phyloP scores from a whole-genome alignment of 148 eudicot genomes.

The Euryodendron excelsum region DNA sequence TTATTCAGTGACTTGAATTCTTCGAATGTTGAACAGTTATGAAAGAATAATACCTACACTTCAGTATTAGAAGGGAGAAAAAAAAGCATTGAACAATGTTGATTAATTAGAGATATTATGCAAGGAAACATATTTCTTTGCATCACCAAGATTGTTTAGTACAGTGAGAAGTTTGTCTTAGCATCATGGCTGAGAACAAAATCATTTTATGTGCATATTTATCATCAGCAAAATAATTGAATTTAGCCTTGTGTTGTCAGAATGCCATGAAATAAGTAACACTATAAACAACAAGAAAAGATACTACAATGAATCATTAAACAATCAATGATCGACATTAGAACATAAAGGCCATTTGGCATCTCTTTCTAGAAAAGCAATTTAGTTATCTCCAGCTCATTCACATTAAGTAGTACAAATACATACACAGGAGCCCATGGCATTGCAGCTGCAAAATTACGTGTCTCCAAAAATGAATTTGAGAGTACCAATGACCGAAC shows the following conservation, averaged over 20 bases:
- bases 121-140: neutral
- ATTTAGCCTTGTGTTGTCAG: neutral
- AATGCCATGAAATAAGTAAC: neutral
- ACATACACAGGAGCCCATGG: conserved; percentile 99
- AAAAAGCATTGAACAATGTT: neutral
- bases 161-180: neutral
- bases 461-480: conserved; percentile 90
- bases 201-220: neutral
- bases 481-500: conserved; percentile 89
- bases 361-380: conserved; percentile 4
- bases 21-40: neutral
- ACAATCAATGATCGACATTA: neutral
- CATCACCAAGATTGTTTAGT: neutral
- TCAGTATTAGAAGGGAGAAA: no score
- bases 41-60: neutral
- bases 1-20: neutral
- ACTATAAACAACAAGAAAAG: neutral
- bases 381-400: neutral
- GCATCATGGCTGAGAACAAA: neutral
- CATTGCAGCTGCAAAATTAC: conserved; percentile 72
- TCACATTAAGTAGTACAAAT: neutral
- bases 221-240: neutral
- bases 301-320: no score
- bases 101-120: neutral
- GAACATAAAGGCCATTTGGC: neutral